phyloP scores from a whole-genome alignment of 805 yeast species.

The Wickerhamomyces alni region DNA sequence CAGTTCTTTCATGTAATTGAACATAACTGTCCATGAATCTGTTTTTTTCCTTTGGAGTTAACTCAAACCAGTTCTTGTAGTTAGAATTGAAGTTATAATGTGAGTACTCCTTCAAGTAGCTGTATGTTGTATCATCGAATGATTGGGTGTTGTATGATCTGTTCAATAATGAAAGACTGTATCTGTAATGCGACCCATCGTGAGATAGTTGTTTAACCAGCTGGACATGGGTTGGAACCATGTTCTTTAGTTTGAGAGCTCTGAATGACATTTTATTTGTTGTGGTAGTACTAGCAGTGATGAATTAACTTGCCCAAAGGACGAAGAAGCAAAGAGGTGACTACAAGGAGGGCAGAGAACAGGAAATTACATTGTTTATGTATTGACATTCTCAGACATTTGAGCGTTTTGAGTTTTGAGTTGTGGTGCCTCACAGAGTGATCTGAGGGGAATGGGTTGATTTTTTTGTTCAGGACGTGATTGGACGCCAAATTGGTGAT shows the following conservation, averaged over 20 bases:
- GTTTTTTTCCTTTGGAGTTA: constrained; percentile 6
- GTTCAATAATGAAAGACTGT: not conserved
- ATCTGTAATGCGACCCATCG: not conserved
- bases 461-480: not conserved
- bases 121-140: not conserved
- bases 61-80: constrained; percentile 10
- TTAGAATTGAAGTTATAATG: constrained; percentile 7
- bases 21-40: constrained; percentile 7
- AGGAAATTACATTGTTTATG: not conserved
- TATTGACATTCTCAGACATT: not conserved
- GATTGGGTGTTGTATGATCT: not conserved
- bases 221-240: not conserved
- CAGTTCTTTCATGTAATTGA: constrained; percentile 4
- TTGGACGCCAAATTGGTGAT: not conserved
- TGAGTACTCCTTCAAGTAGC: constrained; percentile 8
- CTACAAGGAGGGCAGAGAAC: not conserved
- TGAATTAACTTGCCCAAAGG: not conserved
- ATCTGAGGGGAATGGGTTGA: constrained; percentile 1
- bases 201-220: not conserved
- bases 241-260: not conserved
- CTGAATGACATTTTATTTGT: not conserved
- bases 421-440: not conserved
- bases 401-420: not conserved
- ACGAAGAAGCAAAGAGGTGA: not conserved
- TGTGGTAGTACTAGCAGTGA: not conserved